phyloP scores from a whole-genome alignment of 345 rosid genomes.

The Excoecaria cochinchinensis region DNA sequence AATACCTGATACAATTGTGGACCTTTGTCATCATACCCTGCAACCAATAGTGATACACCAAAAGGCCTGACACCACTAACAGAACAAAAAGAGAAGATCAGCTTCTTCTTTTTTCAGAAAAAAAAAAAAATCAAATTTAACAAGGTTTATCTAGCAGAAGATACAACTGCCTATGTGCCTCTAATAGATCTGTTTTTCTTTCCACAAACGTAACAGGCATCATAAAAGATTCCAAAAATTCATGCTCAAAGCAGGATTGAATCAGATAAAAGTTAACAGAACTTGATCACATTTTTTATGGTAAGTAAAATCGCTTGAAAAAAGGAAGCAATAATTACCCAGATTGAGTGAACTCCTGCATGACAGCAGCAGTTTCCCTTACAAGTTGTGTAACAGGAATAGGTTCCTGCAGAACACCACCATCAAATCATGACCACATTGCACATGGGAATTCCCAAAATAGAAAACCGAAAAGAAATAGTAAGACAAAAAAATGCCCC shows the following conservation, averaged over 20 bases:
- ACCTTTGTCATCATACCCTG: conserved; percentile 93
- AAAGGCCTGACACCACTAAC: conserved; percentile 93
- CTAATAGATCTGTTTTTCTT: neutral
- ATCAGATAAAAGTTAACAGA: neutral
- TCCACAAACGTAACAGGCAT: neutral
- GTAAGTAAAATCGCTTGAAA: neutral
- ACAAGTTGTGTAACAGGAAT: conserved; percentile 98
- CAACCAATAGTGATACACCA: conserved; percentile 88
- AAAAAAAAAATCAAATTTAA: neutral
- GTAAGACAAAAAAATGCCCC: neutral
- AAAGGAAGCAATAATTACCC: conserved; percentile 49
- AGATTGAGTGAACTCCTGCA: conserved; percentile 98
- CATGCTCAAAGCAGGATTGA: neutral
- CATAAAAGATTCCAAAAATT: neutral
- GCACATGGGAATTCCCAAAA: neutral
- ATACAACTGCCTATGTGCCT: neutral
- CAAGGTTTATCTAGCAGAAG: neutral
- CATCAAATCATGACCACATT: conserved; percentile 4
- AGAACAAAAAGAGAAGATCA: conserved; percentile 17
- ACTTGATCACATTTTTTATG: neutral
- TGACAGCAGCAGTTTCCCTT: conserved; percentile 96
- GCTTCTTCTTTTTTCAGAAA: neutral
- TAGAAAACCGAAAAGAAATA: neutral
- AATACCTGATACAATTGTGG: conserved; percentile 89
- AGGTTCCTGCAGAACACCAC: conserved; percentile 55